These are phyloP conservation scores for Schizosaccharomyces octosporus DNA, from an alignment of 805 yeast species.

Conservation along the genomic window DNA sequence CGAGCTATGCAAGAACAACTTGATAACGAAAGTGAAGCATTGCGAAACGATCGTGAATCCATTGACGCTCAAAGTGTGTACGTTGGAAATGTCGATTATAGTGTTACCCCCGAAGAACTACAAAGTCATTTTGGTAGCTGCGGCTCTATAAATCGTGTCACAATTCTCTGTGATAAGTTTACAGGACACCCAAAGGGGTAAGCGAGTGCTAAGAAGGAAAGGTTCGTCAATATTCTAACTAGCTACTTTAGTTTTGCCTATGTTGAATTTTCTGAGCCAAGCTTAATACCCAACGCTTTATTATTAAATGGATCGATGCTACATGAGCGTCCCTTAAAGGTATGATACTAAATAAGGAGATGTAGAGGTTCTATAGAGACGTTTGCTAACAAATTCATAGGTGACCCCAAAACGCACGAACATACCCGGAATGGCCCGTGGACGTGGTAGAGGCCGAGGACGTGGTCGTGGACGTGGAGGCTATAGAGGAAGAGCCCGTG, in stretches of 20 bases:
- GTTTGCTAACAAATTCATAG: background rate
- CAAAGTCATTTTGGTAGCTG: constrained; percentile 45
- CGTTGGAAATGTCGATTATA: constrained; percentile 69
- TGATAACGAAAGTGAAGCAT: constrained; percentile 19
- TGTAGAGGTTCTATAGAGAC: background rate
- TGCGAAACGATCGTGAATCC: constrained; percentile 29
- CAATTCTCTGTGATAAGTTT: constrained; percentile 43
- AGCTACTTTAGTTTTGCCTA: constrained; percentile 29
- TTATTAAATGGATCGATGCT: constrained; percentile 39
- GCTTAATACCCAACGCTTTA: constrained; percentile 41
- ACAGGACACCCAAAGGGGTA: constrained; percentile 64
- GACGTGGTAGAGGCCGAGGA: constrained; percentile 26
- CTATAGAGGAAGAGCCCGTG: constrained; percentile 20
- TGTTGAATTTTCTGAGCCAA: constrained; percentile 50
- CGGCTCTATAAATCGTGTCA: constrained; percentile 58
- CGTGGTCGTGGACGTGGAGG: constrained; percentile 14
- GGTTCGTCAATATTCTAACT: background rate
- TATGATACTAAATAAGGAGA: background rate
- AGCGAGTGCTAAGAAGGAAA: background rate
- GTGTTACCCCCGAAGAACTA: constrained; percentile 52
- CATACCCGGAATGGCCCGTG: constrained; percentile 41
- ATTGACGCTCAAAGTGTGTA: constrained; percentile 56
- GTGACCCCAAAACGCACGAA: constrained; percentile 63
- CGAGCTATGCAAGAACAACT: constrained; percentile 32
- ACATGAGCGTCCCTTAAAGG: constrained; percentile 41